Base-by-base conservation (phyloP, 2,329 filamentous ascomycete genomes). In the Stagonosporopsis rhizophila region DNA sequence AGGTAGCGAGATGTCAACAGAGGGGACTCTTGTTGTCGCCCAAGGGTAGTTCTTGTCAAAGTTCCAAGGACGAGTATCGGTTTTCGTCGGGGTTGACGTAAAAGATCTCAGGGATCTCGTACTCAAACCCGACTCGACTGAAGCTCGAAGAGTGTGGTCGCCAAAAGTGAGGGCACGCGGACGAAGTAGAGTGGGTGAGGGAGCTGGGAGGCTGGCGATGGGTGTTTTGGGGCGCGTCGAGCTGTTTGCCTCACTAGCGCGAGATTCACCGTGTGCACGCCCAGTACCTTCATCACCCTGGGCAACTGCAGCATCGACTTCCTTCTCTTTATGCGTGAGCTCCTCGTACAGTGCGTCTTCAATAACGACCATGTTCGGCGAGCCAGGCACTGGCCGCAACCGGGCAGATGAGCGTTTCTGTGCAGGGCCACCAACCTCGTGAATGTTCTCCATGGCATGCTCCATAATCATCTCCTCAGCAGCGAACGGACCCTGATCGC, bases 21-120 rank as follows among this genome's bases (percentile, higher is more conserved):
- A 70, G 25, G 76, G 62, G 30, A 72, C 68, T 48, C 64, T 74
- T 40, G 70, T 72, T 22, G 70, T 73, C 28, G 74, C 70, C 79
- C 78, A 81, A 30, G 79, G 78, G 61, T 80, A 81, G 62, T 79
- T 80, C 63, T 78, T 77, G 57, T 80, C 78, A 19, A 70, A 69
- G 57, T 81, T 81, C 79, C 79, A 81, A n/a, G 79, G 79, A 25
- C 78, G 73, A 40, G 74, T 77, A 50, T 75, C 75, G 6, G 73
- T 70, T 47, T 58, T 56, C 28, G 67, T 69, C 7, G 64, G 65
- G 11, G 66, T 69, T 11, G 60, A 64, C 11, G 52, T 51, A 37
- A 67, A 52, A n/a, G 71, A 74, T 19, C 64, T 67, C 35, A 67
- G 44, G 9, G 71, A 73, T 47, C 67, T 64, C 27, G 60, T 66